These are phyloP conservation scores for Ceratopteris richardii DNA, from an alignment of 75 land plant species.

Conservation along the genomic window DNA sequence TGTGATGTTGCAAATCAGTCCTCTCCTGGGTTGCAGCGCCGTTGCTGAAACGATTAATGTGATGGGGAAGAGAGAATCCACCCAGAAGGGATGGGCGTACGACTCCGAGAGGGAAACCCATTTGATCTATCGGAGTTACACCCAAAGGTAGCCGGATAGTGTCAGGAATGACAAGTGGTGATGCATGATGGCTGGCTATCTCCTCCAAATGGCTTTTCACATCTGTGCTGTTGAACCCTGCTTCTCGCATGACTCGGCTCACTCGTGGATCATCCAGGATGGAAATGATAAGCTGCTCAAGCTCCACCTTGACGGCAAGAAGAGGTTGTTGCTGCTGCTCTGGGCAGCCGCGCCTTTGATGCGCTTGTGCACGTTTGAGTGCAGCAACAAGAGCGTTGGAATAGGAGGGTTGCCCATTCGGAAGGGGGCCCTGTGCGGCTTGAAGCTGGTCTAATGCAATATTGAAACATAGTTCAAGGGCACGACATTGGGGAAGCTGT, in stretches of 20 bases:
- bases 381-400: conserved; percentile 93
- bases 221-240: conserved; percentile 69
- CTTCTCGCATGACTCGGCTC: conserved; percentile 92
- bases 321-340: conserved; percentile 83
- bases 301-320: conserved; percentile 73
- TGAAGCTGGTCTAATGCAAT: conserved; percentile 86
- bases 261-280: conserved; percentile 91
- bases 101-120: conserved; percentile 1
- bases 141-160: no score
- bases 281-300: conserved; percentile 76
- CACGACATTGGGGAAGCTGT: conserved; percentile 74
- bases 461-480: conserved; percentile 93
- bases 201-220: conserved; percentile 63
- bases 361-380: conserved; percentile 90
- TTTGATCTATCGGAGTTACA: background rate
- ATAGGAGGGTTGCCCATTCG: conserved; percentile 36
- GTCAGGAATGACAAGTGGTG: no score
- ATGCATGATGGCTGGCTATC: no score
- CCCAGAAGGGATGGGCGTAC: conserved; percentile 8
- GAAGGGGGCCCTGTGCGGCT: conserved; percentile 18
- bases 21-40: conserved; percentile 1
- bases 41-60: background rate
- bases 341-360: conserved; percentile 81
- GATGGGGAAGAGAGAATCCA: background rate
- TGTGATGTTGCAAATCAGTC: conserved; percentile 5